Conservation (phyloP, 805 yeast species). For the Isabelozyma pseudorhagii region DNA sequence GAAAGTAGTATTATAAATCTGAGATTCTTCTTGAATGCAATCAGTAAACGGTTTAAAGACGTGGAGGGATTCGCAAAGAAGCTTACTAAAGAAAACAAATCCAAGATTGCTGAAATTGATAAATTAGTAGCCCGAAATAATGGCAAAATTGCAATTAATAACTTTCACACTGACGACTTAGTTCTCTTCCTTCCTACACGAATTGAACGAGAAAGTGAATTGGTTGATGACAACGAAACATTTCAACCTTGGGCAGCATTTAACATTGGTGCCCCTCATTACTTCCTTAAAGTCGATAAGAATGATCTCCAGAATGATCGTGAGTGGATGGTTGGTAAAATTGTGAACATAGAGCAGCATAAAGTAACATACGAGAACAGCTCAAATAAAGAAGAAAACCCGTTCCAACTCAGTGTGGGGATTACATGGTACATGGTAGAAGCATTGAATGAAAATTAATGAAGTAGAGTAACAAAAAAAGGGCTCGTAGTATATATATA, state of each 20-base stretch:
- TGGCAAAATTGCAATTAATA: constrained; percentile 62
- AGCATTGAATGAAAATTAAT: constrained; percentile 41
- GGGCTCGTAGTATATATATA: background rate
- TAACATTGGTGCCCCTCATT: constrained; percentile 84
- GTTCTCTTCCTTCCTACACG: constrained; percentile 83
- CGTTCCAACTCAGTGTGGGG: constrained; percentile 63
- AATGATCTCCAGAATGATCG: constrained; percentile 27
- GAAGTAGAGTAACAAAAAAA: background rate
- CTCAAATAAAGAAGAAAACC: constrained; percentile 44
- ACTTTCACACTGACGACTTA: constrained; percentile 70
- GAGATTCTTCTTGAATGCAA: constrained; percentile 36
- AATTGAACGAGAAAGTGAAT: constrained; percentile 30
- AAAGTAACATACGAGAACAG: constrained; percentile 45
- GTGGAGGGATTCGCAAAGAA: constrained; percentile 88
- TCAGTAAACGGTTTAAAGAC: constrained; percentile 77
- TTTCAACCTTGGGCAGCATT: constrained; percentile 89
- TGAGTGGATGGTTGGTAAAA: constrained; percentile 84
- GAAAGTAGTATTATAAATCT: constrained; percentile 14
- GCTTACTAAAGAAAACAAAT: constrained; percentile 68
- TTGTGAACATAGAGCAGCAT: constrained; percentile 54
- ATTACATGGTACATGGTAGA: constrained; percentile 62
- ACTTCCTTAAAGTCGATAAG: constrained; percentile 52
- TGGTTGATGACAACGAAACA: constrained; percentile 8
- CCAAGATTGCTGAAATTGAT: constrained; percentile 45
- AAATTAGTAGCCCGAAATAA: constrained; percentile 29